Evolutionary conservation across 23 red algal species (phyloP), one percentile per base, ranked within the genome.

Genomic region (Chondrus crispus): DNA sequence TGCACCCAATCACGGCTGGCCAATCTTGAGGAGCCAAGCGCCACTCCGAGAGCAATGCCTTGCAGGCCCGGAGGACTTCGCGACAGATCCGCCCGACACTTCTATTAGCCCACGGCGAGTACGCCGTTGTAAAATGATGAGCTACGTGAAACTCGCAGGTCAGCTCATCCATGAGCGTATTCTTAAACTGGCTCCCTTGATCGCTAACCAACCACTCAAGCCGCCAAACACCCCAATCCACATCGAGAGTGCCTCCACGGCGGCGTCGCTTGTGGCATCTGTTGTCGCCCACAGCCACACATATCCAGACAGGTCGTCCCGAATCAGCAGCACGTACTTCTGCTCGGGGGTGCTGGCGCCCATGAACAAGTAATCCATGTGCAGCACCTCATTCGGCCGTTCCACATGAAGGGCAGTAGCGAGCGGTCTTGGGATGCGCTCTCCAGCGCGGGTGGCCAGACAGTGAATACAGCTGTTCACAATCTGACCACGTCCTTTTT

Each of bases 101-200:
- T 7, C 69, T 35, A 49, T 90, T 90, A 5, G 43, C 50, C 86
- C 86, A 90, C 10, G 87, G 70, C 7, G 1, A 62, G 58, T 91
- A 82, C 41, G 87, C 87, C 14, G 63, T 33, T 2, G 87, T 80
- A 44, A 91, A 91, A 51, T 91, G 71, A 62, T 91, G 87, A 24
- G 11, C 14, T 7, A 83, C 40, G 0, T 62, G 29, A 24, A 62
- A 28, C 46, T 83, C 51, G n/a, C 1, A 53, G 6, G 28, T 16
- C n/a, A 83, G 26, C 46, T 33, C 19, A 13, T 2, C 52, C 9
- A 83, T 28, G 0, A 83, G 41, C 2, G 26, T 28, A 16, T 83
- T 62, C 52, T 60, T 33, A 62, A 83, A 68, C 8, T 54, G 0
- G n/a, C n/a, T 40, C 29, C 9, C 78, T 22, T 45, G 32, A 1